Evolutionary conservation across 176 grass and related monocot genomes (phyloP).

Genomic region (Lolium multiflorum): DNA sequence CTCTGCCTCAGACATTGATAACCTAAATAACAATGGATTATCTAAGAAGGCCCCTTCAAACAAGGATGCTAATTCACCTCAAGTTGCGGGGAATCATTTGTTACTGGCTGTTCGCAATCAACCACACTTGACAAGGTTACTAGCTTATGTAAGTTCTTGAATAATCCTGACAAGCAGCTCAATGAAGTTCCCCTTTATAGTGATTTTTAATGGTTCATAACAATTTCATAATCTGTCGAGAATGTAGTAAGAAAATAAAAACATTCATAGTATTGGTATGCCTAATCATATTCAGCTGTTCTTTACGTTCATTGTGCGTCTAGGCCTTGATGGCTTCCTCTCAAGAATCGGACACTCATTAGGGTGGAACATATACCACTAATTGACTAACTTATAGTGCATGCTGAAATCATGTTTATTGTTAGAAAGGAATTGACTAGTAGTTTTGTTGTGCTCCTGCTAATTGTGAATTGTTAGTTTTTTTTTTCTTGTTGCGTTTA

Average conservation of each 20-base stretch:
- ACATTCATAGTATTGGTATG: not conserved
- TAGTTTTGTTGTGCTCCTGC: constrained; percentile 26
- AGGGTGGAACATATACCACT: not conserved
- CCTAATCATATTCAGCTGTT: not conserved
- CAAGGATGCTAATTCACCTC: constrained; percentile 94
- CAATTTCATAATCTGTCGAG: constrained; percentile 16
- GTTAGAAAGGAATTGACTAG: not conserved
- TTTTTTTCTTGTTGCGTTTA: constrained; percentile 10
- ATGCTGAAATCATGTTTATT: constrained; percentile 17
- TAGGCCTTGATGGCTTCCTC: constrained; percentile 13
- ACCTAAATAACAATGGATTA: constrained; percentile 85
- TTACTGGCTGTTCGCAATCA: constrained; percentile 77
- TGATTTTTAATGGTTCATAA: constrained; percentile 14
- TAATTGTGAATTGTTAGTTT: constrained; percentile 22
- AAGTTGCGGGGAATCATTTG: constrained; percentile 75
- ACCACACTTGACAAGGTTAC: constrained; percentile 76
- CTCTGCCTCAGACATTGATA: constrained; percentile 98
- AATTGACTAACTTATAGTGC: constrained; percentile 5
- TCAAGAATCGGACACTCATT: not conserved
- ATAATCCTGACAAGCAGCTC: constrained; percentile 23
- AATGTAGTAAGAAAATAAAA: not conserved
- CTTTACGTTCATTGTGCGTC: not conserved
- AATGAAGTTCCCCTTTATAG: constrained; percentile 2
- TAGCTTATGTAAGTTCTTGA: constrained; percentile 83
- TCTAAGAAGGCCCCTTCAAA: constrained; percentile 65